Evolutionary conservation across 140 eudicot species (phyloP).

Genomic region (Erigeron philadelphicus): DNA sequence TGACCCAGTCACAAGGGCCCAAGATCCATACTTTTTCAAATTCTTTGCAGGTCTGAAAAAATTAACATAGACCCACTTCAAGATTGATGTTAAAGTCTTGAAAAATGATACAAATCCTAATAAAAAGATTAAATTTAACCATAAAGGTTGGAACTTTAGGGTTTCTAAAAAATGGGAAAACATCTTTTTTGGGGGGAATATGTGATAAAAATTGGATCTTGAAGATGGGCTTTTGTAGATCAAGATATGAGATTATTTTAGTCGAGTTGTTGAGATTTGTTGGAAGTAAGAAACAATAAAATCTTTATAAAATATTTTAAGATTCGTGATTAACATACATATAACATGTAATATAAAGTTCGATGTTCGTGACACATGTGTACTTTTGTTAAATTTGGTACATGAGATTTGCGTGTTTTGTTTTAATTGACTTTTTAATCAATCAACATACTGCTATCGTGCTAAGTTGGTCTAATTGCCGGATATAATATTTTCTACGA

Average conservation of each 20-base stretch:
- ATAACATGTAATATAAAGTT: too few species aligned
- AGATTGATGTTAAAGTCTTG: slow-evolving; percentile 30
- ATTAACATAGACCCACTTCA: slow-evolving; percentile 56
- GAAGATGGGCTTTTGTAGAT: slow-evolving; percentile 25
- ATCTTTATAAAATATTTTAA: neutral
- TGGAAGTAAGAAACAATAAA: slow-evolving; percentile 30
- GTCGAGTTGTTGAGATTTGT: slow-evolving; percentile 17
- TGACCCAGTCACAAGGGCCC: slow-evolving; percentile 74
- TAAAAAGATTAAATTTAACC: slow-evolving; percentile 38
- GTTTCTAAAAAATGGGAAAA: slow-evolving; percentile 29
- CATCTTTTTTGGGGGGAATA: slow-evolving; percentile 4
- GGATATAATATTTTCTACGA: too few species aligned
- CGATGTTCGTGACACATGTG: too few species aligned
- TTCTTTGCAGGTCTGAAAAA: slow-evolving; percentile 68
- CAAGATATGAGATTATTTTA: neutral
- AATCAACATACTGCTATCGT: too few species aligned
- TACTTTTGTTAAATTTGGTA: too few species aligned
- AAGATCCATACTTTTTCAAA: slow-evolving; percentile 80
- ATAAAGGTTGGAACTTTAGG: slow-evolving; percentile 57
- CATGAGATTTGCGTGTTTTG: too few species aligned
- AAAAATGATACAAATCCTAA: slow-evolving; percentile 40
- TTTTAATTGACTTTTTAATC: too few species aligned
- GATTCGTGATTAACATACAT: too few species aligned
- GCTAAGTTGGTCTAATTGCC: too few species aligned
- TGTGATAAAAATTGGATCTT: slow-evolving; percentile 27